Percentiles rank a stretch among this genome's conserved stretches.
Evolutionary conservation across 768 basidiomycete species (phyloP).

Genomic region (Collybia nuda): DNA sequence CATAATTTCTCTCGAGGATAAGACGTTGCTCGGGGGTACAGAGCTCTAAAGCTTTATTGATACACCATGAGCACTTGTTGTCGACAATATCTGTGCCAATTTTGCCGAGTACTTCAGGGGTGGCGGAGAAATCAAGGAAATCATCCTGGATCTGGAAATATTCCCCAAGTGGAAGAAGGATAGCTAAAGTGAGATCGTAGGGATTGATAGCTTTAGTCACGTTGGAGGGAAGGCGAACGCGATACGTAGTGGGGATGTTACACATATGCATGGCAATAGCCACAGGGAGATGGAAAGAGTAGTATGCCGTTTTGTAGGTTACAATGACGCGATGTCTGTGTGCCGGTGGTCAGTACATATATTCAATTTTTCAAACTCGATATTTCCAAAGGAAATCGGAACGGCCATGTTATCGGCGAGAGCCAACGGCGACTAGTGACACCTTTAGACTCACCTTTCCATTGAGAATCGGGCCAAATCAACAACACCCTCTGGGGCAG

Average conservation of each 20-base stretch:
- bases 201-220: slow-evolving; percentile 38
- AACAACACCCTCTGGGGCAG: slow-evolving; percentile 87
- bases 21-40: slow-evolving; percentile 56
- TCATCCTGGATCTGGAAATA: slow-evolving; percentile 99
- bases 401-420: background rate
- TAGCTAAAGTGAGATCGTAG: slow-evolving; percentile 73
- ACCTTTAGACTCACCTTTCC: slow-evolving; percentile 53
- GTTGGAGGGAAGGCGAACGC: slow-evolving; percentile 17
- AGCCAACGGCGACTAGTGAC: background rate
- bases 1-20: slow-evolving; percentile 56
- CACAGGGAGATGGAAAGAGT: slow-evolving; percentile 98
- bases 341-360: background rate
- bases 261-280: slow-evolving; percentile 89
- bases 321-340: slow-evolving; percentile 88
- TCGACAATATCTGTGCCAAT: slow-evolving; percentile 98
- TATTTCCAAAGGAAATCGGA: background rate
- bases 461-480: slow-evolving; percentile 89
- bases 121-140: slow-evolving; percentile 89
- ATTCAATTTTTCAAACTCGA: background rate
- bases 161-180: slow-evolving; percentile 91
- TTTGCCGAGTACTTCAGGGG: slow-evolving; percentile 92
- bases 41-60: slow-evolving; percentile 79
- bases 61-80: slow-evolving; percentile 98
- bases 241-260: slow-evolving; percentile 54
- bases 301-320: slow-evolving; percentile 95